These are phyloP conservation scores for Ophiocordyceps sinensis DNA, from an alignment of 2,329 filamentous ascomycete species.

Conservation along the genomic window DNA sequence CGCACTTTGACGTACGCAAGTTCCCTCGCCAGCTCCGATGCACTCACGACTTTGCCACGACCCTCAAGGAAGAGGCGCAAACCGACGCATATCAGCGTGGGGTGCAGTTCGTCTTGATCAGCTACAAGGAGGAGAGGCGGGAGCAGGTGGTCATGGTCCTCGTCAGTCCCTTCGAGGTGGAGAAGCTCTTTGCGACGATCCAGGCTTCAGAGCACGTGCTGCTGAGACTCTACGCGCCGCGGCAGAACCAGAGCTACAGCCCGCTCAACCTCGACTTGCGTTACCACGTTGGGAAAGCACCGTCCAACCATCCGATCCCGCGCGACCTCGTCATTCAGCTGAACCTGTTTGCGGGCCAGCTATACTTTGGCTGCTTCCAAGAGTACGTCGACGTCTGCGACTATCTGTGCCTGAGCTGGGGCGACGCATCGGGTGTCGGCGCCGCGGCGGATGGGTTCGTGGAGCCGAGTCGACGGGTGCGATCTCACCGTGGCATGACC, in stretches of 20 bases:
- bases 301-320: constrained; percentile 1
- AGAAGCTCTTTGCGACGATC: constrained; percentile 30
- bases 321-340: constrained; percentile 28
- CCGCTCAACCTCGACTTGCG: constrained; percentile 1
- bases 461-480: constrained; percentile 1
- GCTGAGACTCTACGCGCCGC: constrained; percentile 38
- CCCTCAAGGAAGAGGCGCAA: neutral
- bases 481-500: constrained; percentile 6
- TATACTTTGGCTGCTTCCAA: constrained; percentile 40
- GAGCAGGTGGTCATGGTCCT: neutral
- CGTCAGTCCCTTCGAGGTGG: constrained; percentile 30
- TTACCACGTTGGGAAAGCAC: neutral
- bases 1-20: constrained; percentile 1
- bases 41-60: constrained; percentile 3
- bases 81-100: constrained; percentile 9
- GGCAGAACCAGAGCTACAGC: constrained; percentile 7
- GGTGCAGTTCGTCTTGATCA: constrained; percentile 11
- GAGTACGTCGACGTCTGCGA: constrained; percentile 40
- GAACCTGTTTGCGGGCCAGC: constrained; percentile 53
- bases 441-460: constrained; percentile 19
- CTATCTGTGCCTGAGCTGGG: constrained; percentile 33
- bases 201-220: constrained; percentile 15
- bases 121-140: neutral
- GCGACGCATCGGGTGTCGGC: neutral
- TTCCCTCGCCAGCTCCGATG: constrained; percentile 5